Evolutionary conservation across 805 yeast species (phyloP).

Genomic region (Monosporozyma siamensis): DNA sequence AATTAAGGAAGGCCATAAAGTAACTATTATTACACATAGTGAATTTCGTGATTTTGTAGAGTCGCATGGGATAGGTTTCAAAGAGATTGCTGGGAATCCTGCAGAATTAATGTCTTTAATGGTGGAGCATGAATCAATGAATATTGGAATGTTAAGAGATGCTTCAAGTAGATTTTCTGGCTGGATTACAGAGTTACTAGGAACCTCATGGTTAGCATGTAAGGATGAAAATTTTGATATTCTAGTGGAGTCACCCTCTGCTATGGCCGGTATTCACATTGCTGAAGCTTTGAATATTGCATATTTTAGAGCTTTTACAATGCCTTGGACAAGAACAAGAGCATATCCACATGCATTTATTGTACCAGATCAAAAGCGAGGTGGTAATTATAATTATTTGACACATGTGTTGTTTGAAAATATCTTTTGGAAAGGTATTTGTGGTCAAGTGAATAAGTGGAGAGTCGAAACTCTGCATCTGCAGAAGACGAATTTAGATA

Average conservation of each 20-base stretch:
- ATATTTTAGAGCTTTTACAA: conserved; percentile 88
- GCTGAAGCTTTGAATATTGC: conserved; percentile 89
- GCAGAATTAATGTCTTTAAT: conserved; percentile 83
- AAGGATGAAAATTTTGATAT: conserved; percentile 54
- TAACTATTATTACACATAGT: conserved; percentile 73
- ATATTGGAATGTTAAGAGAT: conserved; percentile 72
- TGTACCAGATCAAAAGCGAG: conserved; percentile 87
- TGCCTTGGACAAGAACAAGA: conserved; percentile 97
- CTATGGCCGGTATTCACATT: conserved; percentile 91
- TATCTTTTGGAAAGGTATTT: conserved; percentile 86
- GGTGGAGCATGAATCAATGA: conserved; percentile 85
- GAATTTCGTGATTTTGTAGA: conserved; percentile 76
- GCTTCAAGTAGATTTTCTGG: conserved; percentile 70
- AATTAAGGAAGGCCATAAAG: conserved; percentile 70
- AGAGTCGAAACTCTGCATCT: conserved; percentile 57
- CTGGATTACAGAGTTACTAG: conserved; percentile 72
- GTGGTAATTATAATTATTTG: conserved; percentile 86
- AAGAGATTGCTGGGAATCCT: conserved; percentile 83
- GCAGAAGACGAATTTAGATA: conserved; percentile 58
- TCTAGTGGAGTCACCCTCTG: conserved; percentile 89
- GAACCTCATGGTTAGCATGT: conserved; percentile 79
- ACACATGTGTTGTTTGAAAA: conserved; percentile 91
- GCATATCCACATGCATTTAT: conserved; percentile 96
- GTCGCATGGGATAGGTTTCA: conserved; percentile 57
- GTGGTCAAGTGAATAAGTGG: conserved; percentile 84